These are phyloP conservation scores for Linnemannia schmuckeri DNA, from an alignment of 192 early-diverging fungal genomes.

Conservation along the genomic window DNA sequence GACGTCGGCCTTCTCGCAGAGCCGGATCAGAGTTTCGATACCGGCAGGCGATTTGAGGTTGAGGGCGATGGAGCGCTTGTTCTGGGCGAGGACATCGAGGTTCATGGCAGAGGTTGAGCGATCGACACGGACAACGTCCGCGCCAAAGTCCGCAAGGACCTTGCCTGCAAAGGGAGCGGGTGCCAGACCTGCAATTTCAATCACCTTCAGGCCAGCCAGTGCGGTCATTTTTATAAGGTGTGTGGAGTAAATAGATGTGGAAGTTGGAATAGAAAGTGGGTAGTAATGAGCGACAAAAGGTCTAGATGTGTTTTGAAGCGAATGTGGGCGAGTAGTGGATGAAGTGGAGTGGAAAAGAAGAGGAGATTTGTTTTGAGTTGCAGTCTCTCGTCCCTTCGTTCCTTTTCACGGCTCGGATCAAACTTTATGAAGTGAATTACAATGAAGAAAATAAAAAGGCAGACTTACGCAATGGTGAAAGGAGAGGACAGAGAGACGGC, in stretches of 20 bases:
- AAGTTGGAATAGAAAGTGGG: background rate
- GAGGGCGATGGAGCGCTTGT: conserved; percentile 74
- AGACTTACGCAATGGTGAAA: background rate
- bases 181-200: conserved; percentile 78
- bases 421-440: background rate
- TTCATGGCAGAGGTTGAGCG: conserved; percentile 47
- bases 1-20: conserved; percentile 69
- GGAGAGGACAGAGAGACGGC: too few species aligned
- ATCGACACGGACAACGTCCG: conserved; percentile 76
- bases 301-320: background rate
- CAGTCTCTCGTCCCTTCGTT: background rate
- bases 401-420: conserved; percentile 3
- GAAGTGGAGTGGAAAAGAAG: background rate
- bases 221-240: conserved; percentile 24
- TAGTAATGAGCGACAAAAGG: background rate
- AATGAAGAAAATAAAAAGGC: background rate
- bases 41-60: conserved; percentile 68
- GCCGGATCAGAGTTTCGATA: conserved; percentile 56
- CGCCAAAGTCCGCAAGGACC: conserved; percentile 78
- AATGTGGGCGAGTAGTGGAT: background rate
- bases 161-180: conserved; percentile 78
- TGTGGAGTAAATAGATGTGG: background rate
- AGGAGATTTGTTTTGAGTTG: background rate
- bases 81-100: conserved; percentile 64
- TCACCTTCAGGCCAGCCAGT: conserved; percentile 64